Evolutionary conservation across 345 rosid species (phyloP).

Genomic region (Syzygium aromaticum): DNA sequence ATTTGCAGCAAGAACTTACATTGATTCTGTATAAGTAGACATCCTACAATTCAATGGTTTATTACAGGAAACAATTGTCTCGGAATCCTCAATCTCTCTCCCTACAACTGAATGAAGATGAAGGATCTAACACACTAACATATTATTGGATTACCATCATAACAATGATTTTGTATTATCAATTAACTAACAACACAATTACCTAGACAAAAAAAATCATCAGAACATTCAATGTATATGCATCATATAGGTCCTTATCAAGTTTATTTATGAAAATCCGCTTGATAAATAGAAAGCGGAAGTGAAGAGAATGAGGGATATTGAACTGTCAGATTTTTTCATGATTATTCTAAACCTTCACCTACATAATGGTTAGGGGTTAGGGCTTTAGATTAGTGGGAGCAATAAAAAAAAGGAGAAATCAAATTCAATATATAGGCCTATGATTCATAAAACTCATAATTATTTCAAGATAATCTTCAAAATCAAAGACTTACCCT

Average conservation of each 20-base stretch:
- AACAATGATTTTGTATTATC: neutral
- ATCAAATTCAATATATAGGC: neutral
- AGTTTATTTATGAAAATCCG: neutral
- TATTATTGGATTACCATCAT: neutral
- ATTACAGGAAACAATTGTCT: neutral
- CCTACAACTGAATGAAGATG: too few species aligned
- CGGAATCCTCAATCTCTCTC: neutral
- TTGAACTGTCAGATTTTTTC: neutral
- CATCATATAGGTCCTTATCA: too few species aligned
- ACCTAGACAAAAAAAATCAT: neutral
- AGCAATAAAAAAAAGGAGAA: neutral
- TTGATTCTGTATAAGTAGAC: neutral
- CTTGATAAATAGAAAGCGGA: neutral
- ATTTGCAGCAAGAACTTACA: neutral
- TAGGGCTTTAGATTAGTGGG: neutral
- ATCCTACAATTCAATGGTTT: neutral
- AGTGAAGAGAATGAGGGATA: neutral
- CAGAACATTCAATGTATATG: too few species aligned
- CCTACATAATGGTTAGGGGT: neutral
- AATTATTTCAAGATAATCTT: neutral
- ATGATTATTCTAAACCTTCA: neutral
- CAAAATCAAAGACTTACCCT: neutral
- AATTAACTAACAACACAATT: neutral
- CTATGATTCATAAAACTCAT: neutral
- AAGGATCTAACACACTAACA: neutral